phyloP scores from a whole-genome alignment of 805 yeast species.

The Candida ponderosae region DNA sequence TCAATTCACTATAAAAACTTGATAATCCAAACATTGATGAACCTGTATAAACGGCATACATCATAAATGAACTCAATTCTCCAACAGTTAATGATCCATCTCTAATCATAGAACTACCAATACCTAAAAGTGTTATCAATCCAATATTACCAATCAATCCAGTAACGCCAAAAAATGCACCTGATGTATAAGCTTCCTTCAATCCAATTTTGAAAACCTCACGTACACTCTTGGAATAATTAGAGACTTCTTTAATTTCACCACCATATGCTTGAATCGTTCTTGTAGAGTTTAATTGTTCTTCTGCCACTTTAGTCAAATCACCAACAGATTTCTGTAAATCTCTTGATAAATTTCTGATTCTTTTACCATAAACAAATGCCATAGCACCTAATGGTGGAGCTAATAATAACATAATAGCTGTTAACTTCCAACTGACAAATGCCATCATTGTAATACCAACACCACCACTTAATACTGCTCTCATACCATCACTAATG shows the following conservation, averaged over 20 bases:
- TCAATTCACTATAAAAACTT: slow-evolving; percentile 83
- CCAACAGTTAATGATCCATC: slow-evolving; percentile 76
- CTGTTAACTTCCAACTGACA: slow-evolving; percentile 76
- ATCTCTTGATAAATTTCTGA: slow-evolving; percentile 63
- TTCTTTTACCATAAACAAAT: slow-evolving; percentile 70
- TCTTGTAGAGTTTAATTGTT: slow-evolving; percentile 74
- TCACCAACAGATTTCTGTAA: slow-evolving; percentile 82
- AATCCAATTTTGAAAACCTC: slow-evolving; percentile 59
- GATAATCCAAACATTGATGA: slow-evolving; percentile 88
- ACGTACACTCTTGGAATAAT: slow-evolving; percentile 67
- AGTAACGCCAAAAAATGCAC: slow-evolving; percentile 68
- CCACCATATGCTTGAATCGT: slow-evolving; percentile 91
- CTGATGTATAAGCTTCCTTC: slow-evolving; percentile 73
- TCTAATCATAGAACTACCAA: slow-evolving; percentile 79
- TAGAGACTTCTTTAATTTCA: slow-evolving; percentile 67
- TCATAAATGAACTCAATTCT: slow-evolving; percentile 84
- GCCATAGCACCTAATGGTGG: slow-evolving; percentile 83
- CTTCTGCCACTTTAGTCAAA: slow-evolving; percentile 86
- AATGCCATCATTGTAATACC: slow-evolving; percentile 90
- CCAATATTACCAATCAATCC: slow-evolving; percentile 82
- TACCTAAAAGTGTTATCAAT: slow-evolving; percentile 63
- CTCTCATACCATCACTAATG: slow-evolving; percentile 85
- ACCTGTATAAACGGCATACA: slow-evolving; percentile 93
- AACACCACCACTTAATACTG: slow-evolving; percentile 73
- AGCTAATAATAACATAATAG: slow-evolving; percentile 69